Percentiles rank a stretch among this genome's conserved stretches.
These are phyloP conservation scores for Harringtonia aguacate DNA, from an alignment of 2,329 filamentous ascomycete species.

Conservation along the genomic window DNA sequence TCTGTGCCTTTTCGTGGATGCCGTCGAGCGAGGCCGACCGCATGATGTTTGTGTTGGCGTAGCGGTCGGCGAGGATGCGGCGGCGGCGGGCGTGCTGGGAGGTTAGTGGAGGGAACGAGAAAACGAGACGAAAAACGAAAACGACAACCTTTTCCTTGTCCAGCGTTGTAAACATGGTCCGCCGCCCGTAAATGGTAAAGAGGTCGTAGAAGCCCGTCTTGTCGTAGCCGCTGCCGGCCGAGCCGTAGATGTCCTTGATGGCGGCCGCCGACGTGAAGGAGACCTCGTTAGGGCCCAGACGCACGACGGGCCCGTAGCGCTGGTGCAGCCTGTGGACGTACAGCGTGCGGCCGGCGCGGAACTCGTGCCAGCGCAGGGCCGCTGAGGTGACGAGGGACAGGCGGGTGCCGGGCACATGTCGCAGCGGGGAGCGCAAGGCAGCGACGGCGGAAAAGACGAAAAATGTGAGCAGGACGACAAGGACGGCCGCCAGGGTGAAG, in stretches of 20 bases:
- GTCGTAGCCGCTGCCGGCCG: slow-evolving; percentile 51
- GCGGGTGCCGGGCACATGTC: slow-evolving; percentile 36
- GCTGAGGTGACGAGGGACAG: slow-evolving; percentile 38
- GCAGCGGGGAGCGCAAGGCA: slow-evolving; percentile 23
- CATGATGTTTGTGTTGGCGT: slow-evolving; percentile 58
- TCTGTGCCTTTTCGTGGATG: slow-evolving; percentile 43
- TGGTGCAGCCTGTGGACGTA: slow-evolving; percentile 47
- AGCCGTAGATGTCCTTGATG: slow-evolving; percentile 53
- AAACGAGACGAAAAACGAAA: neutral
- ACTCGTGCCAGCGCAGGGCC: slow-evolving; percentile 44
- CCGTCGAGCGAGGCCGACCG: slow-evolving; percentile 41
- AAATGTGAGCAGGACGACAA: slow-evolving; percentile 5
- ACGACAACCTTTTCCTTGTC: slow-evolving; percentile 37
- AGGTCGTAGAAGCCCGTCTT: slow-evolving; percentile 55
- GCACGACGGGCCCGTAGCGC: slow-evolving; percentile 45
- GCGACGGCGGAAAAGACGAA: slow-evolving; percentile 6
- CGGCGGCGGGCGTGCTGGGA: slow-evolving; percentile 51
- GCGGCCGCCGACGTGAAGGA: slow-evolving; percentile 45
- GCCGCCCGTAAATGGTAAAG: slow-evolving; percentile 45
- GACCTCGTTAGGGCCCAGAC: slow-evolving; percentile 47
- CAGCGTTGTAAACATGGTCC: slow-evolving; percentile 50
- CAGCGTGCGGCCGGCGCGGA: slow-evolving; percentile 37
- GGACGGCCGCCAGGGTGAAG: neutral
- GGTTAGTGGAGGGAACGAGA: neutral
- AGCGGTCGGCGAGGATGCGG: slow-evolving; percentile 53